Evolutionary conservation across 2,329 filamentous ascomycete species (phyloP).

Genomic region (Emericellopsis cladophorae): DNA sequence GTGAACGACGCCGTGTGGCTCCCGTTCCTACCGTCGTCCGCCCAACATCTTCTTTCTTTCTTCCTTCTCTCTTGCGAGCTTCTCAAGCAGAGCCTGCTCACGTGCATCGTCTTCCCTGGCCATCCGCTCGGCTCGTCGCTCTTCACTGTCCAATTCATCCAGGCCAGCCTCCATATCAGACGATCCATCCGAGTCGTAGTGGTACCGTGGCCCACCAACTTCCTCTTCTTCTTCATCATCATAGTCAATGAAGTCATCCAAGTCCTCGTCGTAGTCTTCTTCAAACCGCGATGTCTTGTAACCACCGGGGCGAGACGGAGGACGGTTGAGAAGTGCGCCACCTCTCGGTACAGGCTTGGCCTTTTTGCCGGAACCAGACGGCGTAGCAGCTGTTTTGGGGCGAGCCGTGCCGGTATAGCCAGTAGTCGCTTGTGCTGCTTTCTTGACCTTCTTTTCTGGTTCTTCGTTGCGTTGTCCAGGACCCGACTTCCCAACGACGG

Average conservation of each 20-base stretch:
- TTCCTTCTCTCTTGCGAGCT: conserved; percentile 49
- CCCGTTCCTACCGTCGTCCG: conserved; percentile 15
- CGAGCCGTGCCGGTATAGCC: conserved; percentile 54
- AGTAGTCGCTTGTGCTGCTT: conserved; percentile 47
- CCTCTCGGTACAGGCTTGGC: conserved; percentile 17
- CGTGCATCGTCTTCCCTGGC: conserved; percentile 57
- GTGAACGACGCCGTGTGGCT: conserved; percentile 7
- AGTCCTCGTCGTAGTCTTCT: conserved; percentile 50
- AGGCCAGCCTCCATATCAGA: conserved; percentile 71
- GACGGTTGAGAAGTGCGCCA: conserved; percentile 25
- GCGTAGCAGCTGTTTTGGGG: conserved; percentile 28
- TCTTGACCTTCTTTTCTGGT: conserved; percentile 47
- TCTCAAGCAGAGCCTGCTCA: conserved; percentile 49
- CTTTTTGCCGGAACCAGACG: conserved; percentile 5
- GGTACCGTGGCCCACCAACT: conserved; percentile 26
- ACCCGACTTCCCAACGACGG: not conserved
- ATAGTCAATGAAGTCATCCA: conserved; percentile 51
- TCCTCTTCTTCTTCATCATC: conserved; percentile 40
- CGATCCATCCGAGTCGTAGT: conserved; percentile 51
- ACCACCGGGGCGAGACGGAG: conserved; percentile 12
- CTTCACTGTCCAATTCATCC: conserved; percentile 63
- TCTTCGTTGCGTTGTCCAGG: conserved; percentile 10
- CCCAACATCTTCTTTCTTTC: conserved; percentile 33
- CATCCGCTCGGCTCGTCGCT: conserved; percentile 45
- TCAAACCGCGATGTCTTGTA: conserved; percentile 28